Evolutionary conservation across 2,329 filamentous ascomycete species (phyloP).

Genomic region (Neopestalotiopsis clavispora): DNA sequence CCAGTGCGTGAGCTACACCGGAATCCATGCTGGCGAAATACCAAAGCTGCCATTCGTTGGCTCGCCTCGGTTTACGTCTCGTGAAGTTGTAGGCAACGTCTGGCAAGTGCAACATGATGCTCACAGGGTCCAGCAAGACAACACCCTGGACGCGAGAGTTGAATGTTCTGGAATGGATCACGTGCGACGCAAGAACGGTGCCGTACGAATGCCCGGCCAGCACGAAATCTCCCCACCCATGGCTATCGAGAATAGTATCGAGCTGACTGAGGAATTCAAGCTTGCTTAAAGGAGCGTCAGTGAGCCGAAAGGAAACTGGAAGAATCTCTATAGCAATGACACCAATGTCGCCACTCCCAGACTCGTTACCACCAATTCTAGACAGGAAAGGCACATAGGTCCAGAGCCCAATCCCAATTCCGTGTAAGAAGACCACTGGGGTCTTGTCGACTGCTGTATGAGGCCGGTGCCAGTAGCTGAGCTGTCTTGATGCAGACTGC

Average conservation of each 20-base stretch:
- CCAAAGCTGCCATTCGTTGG: constrained; percentile 74
- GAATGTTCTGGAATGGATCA: constrained; percentile 56
- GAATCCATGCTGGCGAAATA: constrained; percentile 74
- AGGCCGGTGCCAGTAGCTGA: constrained; percentile 71
- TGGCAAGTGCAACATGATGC: constrained; percentile 70
- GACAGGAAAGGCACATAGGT: constrained; percentile 64
- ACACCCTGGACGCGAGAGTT: constrained; percentile 54
- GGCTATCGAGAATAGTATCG: constrained; percentile 58
- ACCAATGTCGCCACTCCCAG: constrained; percentile 54
- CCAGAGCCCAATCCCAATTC: constrained; percentile 71
- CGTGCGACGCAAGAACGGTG: constrained; percentile 65
- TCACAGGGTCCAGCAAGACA: constrained; percentile 65
- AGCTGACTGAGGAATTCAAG: constrained; percentile 62
- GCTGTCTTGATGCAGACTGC: constrained; percentile 50
- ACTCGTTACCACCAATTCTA: constrained; percentile 42
- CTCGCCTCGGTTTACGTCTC: constrained; percentile 51
- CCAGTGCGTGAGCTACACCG: constrained; percentile 67
- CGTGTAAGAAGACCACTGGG: constrained; percentile 72
- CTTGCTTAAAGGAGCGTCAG: constrained; percentile 54
- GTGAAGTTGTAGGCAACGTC: constrained; percentile 77
- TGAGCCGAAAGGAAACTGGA: constrained; percentile 67
- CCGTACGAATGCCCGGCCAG: constrained; percentile 70
- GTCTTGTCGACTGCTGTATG: constrained; percentile 60
- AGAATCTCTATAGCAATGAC: constrained; percentile 71
- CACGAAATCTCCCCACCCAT: constrained; percentile 63